Conservation (phyloP, 148 eudicot species). For the Hydrangea macrophylla region DNA sequence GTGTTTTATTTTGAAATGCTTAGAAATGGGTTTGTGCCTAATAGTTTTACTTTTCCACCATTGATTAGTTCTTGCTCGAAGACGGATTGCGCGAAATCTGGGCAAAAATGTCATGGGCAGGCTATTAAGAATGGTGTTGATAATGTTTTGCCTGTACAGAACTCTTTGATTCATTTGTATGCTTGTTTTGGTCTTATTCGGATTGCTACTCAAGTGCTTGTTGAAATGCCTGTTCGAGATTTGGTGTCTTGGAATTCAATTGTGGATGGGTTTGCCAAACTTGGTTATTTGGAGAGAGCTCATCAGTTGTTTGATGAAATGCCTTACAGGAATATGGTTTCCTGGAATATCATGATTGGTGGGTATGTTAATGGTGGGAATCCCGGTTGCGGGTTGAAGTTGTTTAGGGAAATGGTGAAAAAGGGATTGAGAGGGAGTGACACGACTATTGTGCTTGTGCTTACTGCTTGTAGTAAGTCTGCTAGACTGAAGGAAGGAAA, state of each 20-base stretch:
- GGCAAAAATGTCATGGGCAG: conserved; percentile 64
- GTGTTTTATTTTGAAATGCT: conserved; percentile 53
- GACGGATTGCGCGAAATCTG: conserved; percentile 25
- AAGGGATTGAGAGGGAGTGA: conserved; percentile 34
- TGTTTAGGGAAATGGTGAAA: conserved; percentile 60
- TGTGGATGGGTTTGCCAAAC: conserved; percentile 46
- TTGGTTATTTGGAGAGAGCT: conserved; percentile 44
- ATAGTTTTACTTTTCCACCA: conserved; percentile 63
- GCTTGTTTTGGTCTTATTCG: conserved; percentile 50
- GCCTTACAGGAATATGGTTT: conserved; percentile 59
- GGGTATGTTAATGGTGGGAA: conserved; percentile 55
- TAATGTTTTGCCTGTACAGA: conserved; percentile 47
- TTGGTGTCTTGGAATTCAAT: conserved; percentile 58
- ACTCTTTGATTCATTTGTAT: conserved; percentile 75
- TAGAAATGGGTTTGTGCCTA: conserved; percentile 48
- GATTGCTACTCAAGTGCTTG: conserved; percentile 43
- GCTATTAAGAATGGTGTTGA: conserved; percentile 62
- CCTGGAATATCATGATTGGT: conserved; percentile 64
- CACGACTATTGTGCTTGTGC: conserved; percentile 46
- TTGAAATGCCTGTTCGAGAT: conserved; percentile 45
- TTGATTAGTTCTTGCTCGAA: conserved; percentile 63
- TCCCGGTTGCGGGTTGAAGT: conserved; percentile 59
- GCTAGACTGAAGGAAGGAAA: conserved; percentile 66
- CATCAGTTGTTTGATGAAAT: conserved; percentile 56
- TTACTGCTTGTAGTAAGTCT: conserved; percentile 71